These are phyloP conservation scores for Metschnikowia proteae DNA, from an alignment of 805 yeast species.

Conservation along the genomic window DNA sequence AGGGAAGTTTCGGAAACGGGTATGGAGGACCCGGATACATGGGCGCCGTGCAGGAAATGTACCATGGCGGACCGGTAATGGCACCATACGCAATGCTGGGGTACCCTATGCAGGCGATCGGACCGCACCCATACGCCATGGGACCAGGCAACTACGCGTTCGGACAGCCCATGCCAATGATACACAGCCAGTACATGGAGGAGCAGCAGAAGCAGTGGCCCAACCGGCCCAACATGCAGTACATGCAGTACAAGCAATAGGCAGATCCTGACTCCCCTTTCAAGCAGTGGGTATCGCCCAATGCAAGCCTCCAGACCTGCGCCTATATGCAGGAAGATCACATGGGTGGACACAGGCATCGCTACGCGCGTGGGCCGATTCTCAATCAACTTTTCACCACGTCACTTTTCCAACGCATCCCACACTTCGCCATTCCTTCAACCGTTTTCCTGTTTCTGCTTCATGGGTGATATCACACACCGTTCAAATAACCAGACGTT, in stretches of 20 bases:
- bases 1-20: not conserved
- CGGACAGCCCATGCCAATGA: not conserved
- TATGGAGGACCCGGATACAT: not conserved
- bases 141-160: not conserved
- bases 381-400: not conserved
- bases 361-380: not conserved
- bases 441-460: no score
- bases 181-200: not conserved
- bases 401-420: conserved; percentile 7
- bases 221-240: not conserved
- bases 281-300: no score
- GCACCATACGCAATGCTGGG: not conserved
- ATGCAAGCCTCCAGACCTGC: no score
- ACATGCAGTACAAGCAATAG: not conserved
- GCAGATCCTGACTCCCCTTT: not conserved
- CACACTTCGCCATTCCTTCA: not conserved
- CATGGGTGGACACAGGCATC: not conserved
- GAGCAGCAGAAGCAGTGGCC: conserved; percentile 1
- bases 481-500: conserved; percentile 17
- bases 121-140: not conserved
- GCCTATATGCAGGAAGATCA: not conserved
- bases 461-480: conserved; percentile 19
- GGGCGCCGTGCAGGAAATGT: not conserved
- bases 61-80: not conserved
- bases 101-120: conserved; percentile 1